A percentile compares a stretch with the other conserved stretches of the same genome.
Conservation (phyloP, 2,329 filamentous ascomycete genomes). For the Fusarium abutilonis region DNA sequence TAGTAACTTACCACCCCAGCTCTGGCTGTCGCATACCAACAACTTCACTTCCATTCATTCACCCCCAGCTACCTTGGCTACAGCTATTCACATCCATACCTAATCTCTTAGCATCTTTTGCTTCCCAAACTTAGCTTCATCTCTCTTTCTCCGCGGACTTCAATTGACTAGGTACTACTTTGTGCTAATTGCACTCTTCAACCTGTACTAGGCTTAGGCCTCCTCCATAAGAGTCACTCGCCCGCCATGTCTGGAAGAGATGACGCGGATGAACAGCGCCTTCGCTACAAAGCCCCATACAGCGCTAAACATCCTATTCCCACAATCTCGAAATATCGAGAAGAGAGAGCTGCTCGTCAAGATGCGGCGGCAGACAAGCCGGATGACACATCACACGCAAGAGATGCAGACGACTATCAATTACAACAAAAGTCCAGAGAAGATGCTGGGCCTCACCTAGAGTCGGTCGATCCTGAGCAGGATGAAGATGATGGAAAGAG, state of each 20-base stretch:
- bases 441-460: conserved; percentile 10
- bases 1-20: conserved; percentile 35
- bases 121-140: conserved; percentile 8
- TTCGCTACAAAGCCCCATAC: conserved; percentile 55
- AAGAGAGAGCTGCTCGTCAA: conserved; percentile 58
- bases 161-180: not conserved
- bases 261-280: conserved; percentile 50
- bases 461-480: conserved; percentile 28
- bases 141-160: conserved; percentile 8
- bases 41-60: not conserved
- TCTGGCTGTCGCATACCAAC: conserved; percentile 9
- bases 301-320: conserved; percentile 57
- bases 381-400: conserved; percentile 24
- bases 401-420: conserved; percentile 14
- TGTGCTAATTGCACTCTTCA: conserved; percentile 3
- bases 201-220: not conserved
- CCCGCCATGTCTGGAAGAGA: conserved; percentile 50
- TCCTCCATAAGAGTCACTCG: conserved; percentile 9
- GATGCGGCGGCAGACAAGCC: conserved; percentile 51
- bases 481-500: conserved; percentile 18
- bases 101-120: conserved; percentile 4
- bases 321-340: conserved; percentile 60
- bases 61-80: not conserved
- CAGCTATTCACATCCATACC: no score
- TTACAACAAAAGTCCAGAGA: conserved; percentile 30